Percentiles rank a stretch among this genome's conserved stretches.
Evolutionary conservation across 2,329 filamentous ascomycete genomes (phyloP).

Genomic region (Aspergillus aculeatinus): DNA sequence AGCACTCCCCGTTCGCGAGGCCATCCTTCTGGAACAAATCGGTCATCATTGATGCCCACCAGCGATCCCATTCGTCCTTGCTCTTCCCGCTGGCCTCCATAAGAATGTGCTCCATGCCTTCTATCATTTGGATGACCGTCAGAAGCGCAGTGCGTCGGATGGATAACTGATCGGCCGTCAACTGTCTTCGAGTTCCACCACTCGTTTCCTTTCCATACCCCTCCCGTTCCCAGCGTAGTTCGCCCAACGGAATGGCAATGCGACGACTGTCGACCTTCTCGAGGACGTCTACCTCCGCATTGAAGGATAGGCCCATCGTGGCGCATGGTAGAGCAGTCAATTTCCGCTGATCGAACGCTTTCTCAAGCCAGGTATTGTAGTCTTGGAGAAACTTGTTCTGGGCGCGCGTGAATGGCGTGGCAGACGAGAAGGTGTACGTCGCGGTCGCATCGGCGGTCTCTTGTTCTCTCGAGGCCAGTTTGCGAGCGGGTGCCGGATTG

Average conservation of each 20-base stretch:
- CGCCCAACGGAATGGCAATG: slow-evolving; percentile 81
- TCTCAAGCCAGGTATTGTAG: slow-evolving; percentile 78
- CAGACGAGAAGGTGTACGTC: slow-evolving; percentile 78
- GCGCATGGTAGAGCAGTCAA: slow-evolving; percentile 76
- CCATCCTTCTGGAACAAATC: slow-evolving; percentile 78
- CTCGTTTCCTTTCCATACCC: slow-evolving; percentile 38
- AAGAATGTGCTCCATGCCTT: slow-evolving; percentile 78
- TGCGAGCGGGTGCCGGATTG: slow-evolving; percentile 64
- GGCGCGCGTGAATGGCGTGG: slow-evolving; percentile 76
- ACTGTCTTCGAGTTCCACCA: slow-evolving; percentile 44
- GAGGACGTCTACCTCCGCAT: slow-evolving; percentile 75
- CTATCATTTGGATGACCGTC: slow-evolving; percentile 78
- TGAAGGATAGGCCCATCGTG: slow-evolving; percentile 69
- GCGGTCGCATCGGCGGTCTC: slow-evolving; percentile 67
- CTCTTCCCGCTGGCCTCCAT: slow-evolving; percentile 82
- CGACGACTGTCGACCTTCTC: slow-evolving; percentile 70
- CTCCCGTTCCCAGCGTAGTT: slow-evolving; percentile 84
- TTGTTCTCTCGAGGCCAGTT: slow-evolving; percentile 61
- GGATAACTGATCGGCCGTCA: slow-evolving; percentile 69
- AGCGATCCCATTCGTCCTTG: slow-evolving; percentile 87
- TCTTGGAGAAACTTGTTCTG: slow-evolving; percentile 80
- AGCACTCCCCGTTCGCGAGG: slow-evolving; percentile 78
- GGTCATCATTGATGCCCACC: slow-evolving; percentile 83
- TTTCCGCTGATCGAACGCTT: slow-evolving; percentile 69
- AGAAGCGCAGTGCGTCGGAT: slow-evolving; percentile 76